A percentile compares a stretch with the other conserved stretches of the same genome.
Evolutionary conservation across 2,329 filamentous ascomycete species (phyloP).

Genomic region (Colletotrichum lini): DNA sequence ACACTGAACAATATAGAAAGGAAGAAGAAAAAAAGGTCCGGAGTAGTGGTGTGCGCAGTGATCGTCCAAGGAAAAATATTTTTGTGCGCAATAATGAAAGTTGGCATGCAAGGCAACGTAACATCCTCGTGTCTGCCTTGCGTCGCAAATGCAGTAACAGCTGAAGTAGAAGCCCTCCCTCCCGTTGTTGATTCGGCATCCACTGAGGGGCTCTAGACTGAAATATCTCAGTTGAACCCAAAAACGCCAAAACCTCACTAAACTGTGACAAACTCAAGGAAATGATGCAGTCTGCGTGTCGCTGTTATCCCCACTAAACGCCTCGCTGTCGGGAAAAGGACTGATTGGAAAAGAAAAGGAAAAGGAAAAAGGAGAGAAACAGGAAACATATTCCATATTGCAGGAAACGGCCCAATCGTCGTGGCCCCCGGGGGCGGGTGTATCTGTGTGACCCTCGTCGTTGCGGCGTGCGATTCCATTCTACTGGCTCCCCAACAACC

Average conservation of each 20-base stretch:
- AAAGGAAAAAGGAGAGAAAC: constrained; percentile 25
- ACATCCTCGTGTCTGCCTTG: constrained; percentile 18
- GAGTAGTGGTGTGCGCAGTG: constrained; percentile 23
- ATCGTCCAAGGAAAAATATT: neutral
- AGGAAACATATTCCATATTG: constrained; percentile 23
- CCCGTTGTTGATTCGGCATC: constrained; percentile 10
- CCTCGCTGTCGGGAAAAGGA: constrained; percentile 40
- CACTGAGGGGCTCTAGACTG: neutral
- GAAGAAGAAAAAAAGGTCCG: neutral
- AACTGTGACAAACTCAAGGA: constrained; percentile 37
- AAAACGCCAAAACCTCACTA: constrained; percentile 33
- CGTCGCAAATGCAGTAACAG: constrained; percentile 19
- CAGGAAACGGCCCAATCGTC: neutral
- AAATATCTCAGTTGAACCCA: constrained; percentile 12
- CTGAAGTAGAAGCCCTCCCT: constrained; percentile 17
- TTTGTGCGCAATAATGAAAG: constrained; percentile 26
- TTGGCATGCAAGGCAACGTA: constrained; percentile 22
- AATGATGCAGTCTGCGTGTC: constrained; percentile 42
- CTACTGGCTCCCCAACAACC: constrained; percentile 33
- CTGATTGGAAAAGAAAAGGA: constrained; percentile 37
- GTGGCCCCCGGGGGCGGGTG: constrained; percentile 7
- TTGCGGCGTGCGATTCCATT: constrained; percentile 26
- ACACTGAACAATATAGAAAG: constrained; percentile 32
- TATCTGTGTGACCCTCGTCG: constrained; percentile 6
- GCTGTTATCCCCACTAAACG: constrained; percentile 39